Evolutionary conservation across 805 yeast genomes (phyloP).

Genomic region (Yarrowia alimentaria): DNA sequence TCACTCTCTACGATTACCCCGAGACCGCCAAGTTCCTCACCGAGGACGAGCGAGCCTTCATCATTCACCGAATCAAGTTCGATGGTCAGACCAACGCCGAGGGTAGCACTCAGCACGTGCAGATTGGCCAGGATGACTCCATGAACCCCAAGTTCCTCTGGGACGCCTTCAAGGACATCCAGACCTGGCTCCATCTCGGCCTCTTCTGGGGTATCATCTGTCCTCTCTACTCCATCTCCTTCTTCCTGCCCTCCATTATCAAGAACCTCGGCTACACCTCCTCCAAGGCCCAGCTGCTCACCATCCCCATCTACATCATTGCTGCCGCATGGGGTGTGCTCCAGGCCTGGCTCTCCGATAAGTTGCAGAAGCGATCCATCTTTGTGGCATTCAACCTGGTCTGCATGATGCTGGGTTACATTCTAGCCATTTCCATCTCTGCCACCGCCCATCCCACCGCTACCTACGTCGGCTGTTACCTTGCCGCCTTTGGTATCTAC

Average conservation of each 20-base stretch:
- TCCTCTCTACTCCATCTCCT: conserved; percentile 60
- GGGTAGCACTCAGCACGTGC: no score
- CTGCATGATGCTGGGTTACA: conserved; percentile 41
- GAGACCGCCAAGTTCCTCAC: conserved; percentile 53
- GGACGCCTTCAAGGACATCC: conserved; percentile 50
- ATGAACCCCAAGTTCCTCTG: conserved; percentile 42
- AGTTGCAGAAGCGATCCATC: conserved; percentile 39
- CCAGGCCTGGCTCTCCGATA: conserved; percentile 36
- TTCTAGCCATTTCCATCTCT: conserved; percentile 48
- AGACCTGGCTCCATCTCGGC: conserved; percentile 51
- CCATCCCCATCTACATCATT: conserved; percentile 47
- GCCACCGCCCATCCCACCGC: conserved; percentile 36
- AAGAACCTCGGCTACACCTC: conserved; percentile 57
- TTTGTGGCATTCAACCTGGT: conserved; percentile 34
- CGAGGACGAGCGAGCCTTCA: conserved; percentile 46
- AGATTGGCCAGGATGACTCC: conserved; percentile 47
- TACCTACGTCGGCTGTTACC: conserved; percentile 55
- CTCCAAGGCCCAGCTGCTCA: conserved; percentile 50
- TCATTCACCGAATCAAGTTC: conserved; percentile 49
- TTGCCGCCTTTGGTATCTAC: conserved; percentile 54
- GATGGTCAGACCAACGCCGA: conserved; percentile 53
- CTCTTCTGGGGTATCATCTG: conserved; percentile 54
- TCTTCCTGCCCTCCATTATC: conserved; percentile 57
- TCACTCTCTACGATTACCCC: conserved; percentile 49
- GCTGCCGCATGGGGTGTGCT: conserved; percentile 38